Evolutionary conservation across 768 basidiomycete genomes (phyloP).

Genomic region (Pleurotus eryngii): DNA sequence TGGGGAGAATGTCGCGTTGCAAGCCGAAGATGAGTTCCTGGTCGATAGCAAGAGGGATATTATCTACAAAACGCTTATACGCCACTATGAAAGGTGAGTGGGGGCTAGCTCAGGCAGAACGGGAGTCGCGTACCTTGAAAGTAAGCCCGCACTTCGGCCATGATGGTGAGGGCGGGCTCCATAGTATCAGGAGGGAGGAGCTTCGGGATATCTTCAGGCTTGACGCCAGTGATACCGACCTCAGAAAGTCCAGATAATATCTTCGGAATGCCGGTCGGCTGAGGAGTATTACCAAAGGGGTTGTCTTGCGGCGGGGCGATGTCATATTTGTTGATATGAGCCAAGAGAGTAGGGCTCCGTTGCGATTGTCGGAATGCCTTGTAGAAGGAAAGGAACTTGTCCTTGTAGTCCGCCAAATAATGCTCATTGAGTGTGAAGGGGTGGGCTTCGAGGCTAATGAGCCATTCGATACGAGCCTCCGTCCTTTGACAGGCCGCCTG

Average conservation of each 20-base stretch:
- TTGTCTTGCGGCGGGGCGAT: neutral
- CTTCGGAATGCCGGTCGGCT: slow-evolving; percentile 24
- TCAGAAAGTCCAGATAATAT: slow-evolving; percentile 32
- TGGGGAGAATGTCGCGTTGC: slow-evolving; percentile 40
- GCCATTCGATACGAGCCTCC: slow-evolving; percentile 43
- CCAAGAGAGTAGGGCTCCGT: slow-evolving; percentile 20
- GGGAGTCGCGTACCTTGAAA: slow-evolving; percentile 54
- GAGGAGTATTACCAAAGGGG: neutral
- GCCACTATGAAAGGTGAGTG: slow-evolving; percentile 36
- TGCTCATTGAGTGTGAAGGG: slow-evolving; percentile 53
- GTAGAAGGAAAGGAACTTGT: slow-evolving; percentile 48
- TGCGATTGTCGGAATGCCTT: slow-evolving; percentile 36
- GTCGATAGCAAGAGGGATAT: slow-evolving; percentile 55
- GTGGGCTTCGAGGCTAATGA: slow-evolving; percentile 42
- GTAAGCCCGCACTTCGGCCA: slow-evolving; percentile 71
- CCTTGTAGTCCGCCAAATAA: slow-evolving; percentile 43
- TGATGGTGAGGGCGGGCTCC: slow-evolving; percentile 58
- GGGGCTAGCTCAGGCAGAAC: slow-evolving; percentile 2
- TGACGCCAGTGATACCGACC: slow-evolving; percentile 35
- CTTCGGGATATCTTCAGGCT: slow-evolving; percentile 42
- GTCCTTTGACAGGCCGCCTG: slow-evolving; percentile 37
- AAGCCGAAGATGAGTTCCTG: slow-evolving; percentile 52
- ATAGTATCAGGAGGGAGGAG: slow-evolving; percentile 48
- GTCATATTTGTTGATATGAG: slow-evolving; percentile 21
- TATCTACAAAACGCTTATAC: slow-evolving; percentile 58